These are phyloP conservation scores for Boletus semigastroideus DNA, from an alignment of 1,284 basidiomycete species.

Conservation along the genomic window DNA sequence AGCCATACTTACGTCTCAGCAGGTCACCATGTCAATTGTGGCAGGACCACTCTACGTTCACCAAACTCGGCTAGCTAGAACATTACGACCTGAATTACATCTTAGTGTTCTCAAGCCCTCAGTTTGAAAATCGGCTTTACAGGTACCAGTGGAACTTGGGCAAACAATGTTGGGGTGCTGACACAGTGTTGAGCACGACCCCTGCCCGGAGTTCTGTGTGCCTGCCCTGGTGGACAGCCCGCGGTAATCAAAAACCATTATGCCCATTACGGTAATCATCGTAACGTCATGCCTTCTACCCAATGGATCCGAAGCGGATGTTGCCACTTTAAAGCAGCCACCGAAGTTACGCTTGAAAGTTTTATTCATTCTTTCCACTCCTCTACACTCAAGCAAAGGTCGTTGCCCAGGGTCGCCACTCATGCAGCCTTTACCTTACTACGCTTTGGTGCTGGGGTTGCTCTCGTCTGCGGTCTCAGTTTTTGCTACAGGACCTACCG, in stretches of 20 bases:
- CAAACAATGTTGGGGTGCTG: neutral
- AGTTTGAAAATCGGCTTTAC: too few species aligned
- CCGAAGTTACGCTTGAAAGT: neutral
- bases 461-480: neutral
- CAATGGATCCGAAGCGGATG: neutral
- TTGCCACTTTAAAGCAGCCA: neutral
- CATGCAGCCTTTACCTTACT: conserved; percentile 2
- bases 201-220: too few species aligned
- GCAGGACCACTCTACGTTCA: too few species aligned
- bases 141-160: too few species aligned
- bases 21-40: too few species aligned
- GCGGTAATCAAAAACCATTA: neutral
- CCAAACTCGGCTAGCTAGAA: too few species aligned
- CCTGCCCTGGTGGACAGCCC: neutral
- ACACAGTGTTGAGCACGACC: neutral
- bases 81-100: too few species aligned
- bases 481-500: neutral
- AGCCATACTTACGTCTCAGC: too few species aligned
- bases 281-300: neutral
- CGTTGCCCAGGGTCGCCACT: neutral
- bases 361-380: neutral
- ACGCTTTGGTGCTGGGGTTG: neutral
- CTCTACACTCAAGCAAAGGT: neutral
- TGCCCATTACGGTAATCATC: neutral
- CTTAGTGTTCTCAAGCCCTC: too few species aligned